These are phyloP conservation scores for Tricholoma saponaceum DNA, from an alignment of 768 basidiomycete species.

Conservation along the genomic window DNA sequence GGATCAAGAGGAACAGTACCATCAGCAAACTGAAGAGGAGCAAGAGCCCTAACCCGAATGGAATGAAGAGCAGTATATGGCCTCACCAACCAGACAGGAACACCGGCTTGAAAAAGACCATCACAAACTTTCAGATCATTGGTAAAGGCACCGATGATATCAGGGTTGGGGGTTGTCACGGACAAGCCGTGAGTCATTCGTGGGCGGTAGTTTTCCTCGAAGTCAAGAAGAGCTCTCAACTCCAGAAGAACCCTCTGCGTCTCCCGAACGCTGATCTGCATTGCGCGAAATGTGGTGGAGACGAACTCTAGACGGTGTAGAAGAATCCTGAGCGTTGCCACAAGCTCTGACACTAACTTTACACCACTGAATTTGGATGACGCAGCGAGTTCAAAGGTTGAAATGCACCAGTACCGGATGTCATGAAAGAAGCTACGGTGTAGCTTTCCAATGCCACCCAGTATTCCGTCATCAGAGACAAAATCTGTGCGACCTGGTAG, in stretches of 20 bases:
- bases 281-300: constrained; percentile 7
- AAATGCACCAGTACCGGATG: background rate
- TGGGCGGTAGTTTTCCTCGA: background rate
- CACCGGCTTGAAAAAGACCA: background rate
- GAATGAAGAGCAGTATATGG: background rate
- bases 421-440: background rate
- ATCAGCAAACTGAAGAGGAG: background rate
- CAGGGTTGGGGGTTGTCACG: background rate
- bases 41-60: background rate
- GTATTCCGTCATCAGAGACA: background rate
- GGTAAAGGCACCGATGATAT: constrained; percentile 3
- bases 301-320: background rate
- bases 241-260: background rate
- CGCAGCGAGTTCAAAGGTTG: background rate
- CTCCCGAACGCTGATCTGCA: background rate
- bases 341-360: background rate
- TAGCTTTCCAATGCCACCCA: background rate
- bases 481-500: background rate
- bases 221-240: background rate
- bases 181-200: background rate
- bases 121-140: background rate
- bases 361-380: background rate
- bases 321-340: background rate
- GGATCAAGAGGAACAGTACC: background rate
- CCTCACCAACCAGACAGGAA: constrained; percentile 3